These are phyloP conservation scores for Truncatella angustata DNA, from an alignment of 2,329 filamentous ascomycete species.

Conservation along the genomic window DNA sequence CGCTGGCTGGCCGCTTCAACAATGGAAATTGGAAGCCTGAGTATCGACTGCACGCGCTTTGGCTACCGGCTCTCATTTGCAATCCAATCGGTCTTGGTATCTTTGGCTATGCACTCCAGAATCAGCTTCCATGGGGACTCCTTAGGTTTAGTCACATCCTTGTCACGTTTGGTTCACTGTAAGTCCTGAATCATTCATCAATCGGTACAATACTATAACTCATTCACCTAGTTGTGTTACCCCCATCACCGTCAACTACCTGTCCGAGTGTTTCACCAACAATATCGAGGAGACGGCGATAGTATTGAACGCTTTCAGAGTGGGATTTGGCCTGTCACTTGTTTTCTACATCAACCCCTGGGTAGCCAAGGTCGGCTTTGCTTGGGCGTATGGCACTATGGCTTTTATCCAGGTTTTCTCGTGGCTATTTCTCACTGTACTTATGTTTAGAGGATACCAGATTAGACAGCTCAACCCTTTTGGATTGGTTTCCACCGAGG, in stretches of 20 bases:
- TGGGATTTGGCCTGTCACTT: conserved; percentile 35
- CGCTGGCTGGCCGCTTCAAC: conserved; percentile 23
- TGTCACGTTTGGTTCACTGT: conserved; percentile 33
- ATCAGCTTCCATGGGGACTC: conserved; percentile 37
- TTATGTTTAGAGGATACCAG: not conserved
- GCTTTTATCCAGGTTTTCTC: not conserved
- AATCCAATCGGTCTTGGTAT: conserved; percentile 32
- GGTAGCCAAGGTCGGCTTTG: conserved; percentile 29
- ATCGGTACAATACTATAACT: not conserved
- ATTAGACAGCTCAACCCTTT: not conserved
- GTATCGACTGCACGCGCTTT: conserved; percentile 33
- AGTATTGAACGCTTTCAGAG: conserved; percentile 30
- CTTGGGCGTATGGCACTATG: not conserved
- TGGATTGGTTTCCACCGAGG: not conserved
- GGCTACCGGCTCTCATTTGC: conserved; percentile 27
- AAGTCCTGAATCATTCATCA: not conserved
- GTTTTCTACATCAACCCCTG: conserved; percentile 38
- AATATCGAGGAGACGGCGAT: conserved; percentile 35
- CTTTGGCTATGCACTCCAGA: conserved; percentile 36
- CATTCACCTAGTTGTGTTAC: conserved; percentile 15
- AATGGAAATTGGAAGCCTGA: conserved; percentile 36
- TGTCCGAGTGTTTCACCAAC: conserved; percentile 31
- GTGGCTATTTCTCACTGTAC: not conserved
- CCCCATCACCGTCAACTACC: conserved; percentile 31
- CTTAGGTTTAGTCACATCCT: conserved; percentile 38